A percentile compares a stretch with the other conserved stretches of the same genome.
Conservation (phyloP, 805 yeast species). For the Myxozyma kluyveri region DNA sequence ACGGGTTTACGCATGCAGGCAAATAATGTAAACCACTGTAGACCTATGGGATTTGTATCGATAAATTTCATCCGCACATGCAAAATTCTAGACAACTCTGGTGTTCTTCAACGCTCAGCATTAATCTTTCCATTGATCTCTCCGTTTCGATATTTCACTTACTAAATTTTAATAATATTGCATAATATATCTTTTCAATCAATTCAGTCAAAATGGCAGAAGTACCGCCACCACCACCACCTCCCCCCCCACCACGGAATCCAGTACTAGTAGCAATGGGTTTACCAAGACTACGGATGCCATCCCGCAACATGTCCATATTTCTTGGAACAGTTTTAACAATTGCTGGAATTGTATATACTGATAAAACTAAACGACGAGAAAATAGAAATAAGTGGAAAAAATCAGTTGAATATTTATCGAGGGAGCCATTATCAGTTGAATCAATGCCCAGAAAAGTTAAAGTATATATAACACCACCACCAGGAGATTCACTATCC, state of each 20-base stretch:
- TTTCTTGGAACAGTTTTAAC: conserved; percentile 72
- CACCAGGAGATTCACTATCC: conserved; percentile 86
- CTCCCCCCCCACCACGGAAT: conserved; percentile 35
- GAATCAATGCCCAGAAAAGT: conserved; percentile 64
- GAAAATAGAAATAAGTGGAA: conserved; percentile 64
- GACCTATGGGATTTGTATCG: too few relatives aligned
- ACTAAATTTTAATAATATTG: too few relatives aligned
- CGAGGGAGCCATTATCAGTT: conserved; percentile 46
- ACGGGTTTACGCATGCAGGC: too few relatives aligned
- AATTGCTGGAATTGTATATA: conserved; percentile 70
- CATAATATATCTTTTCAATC: too few relatives aligned
- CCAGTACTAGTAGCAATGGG: conserved; percentile 89
- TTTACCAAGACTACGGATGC: conserved; percentile 68
- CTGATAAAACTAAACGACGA: conserved; percentile 74
- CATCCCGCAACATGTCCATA: conserved; percentile 89
- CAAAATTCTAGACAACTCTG: too few relatives aligned
- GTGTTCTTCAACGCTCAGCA: too few relatives aligned
- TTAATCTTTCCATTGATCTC: too few relatives aligned
- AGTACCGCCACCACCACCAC: background rate
- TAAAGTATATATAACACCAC: conserved; percentile 88
- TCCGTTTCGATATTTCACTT: too few relatives aligned
- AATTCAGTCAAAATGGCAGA: too few relatives aligned
- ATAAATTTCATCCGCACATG: too few relatives aligned
- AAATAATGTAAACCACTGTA: too few relatives aligned
- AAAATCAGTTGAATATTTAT: conserved; percentile 53